phyloP scores from a whole-genome alignment of 306 rosid species.

The Cicer yamashitae region DNA sequence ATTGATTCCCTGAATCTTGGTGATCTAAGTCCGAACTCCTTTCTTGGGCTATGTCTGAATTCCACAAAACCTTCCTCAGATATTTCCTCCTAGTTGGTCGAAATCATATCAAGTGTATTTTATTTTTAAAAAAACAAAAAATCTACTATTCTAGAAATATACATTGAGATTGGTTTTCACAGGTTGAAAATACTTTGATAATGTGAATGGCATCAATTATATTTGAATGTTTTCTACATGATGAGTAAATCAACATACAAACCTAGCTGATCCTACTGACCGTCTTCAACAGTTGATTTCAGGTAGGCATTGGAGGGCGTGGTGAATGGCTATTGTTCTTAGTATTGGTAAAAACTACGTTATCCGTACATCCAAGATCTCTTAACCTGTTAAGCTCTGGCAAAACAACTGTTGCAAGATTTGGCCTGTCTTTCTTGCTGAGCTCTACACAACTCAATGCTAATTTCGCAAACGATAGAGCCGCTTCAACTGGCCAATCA shows the following conservation, averaged over 20 bases:
- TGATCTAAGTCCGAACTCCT: background rate
- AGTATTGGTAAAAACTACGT: background rate
- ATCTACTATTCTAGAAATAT: constrained; percentile 17
- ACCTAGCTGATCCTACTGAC: constrained; percentile 45
- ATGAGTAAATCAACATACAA: constrained; percentile 32
- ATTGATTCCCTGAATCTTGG: constrained; percentile 1
- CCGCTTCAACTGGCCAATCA: constrained; percentile 90
- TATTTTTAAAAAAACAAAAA: background rate
- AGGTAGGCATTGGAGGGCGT: constrained; percentile 44
- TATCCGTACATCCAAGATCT: constrained; percentile 49
- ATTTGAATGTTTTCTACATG: constrained; percentile 7
- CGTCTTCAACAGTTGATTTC: constrained; percentile 32
- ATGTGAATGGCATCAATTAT: constrained; percentile 29
- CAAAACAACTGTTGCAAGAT: constrained; percentile 70
- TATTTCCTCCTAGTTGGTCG: constrained; percentile 33
- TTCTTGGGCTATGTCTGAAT: constrained; percentile 11
- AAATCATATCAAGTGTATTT: constrained; percentile 27
- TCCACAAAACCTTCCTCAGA: background rate
- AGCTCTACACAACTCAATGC: constrained; percentile 79
- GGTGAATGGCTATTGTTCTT: constrained; percentile 1
- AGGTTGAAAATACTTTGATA: constrained; percentile 20
- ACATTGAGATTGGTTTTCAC: constrained; percentile 6
- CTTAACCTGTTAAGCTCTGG: constrained; percentile 84
- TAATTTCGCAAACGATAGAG: constrained; percentile 69
- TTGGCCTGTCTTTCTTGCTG: constrained; percentile 89